Evolutionary conservation across 805 yeast species (phyloP).

Genomic region (Ogataea ramenticola): DNA sequence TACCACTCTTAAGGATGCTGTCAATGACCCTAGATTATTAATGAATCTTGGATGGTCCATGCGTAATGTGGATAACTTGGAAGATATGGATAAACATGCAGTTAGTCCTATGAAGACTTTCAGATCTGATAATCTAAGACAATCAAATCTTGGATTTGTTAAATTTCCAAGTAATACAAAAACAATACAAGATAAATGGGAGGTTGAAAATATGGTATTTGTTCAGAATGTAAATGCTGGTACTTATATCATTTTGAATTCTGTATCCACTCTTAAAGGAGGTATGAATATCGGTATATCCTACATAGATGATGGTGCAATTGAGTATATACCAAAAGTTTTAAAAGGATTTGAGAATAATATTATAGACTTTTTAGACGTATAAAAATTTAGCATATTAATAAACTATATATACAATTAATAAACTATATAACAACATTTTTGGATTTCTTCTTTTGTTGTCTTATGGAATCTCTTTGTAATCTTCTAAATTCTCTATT

Average conservation of each 20-base stretch:
- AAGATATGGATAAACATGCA: not conserved
- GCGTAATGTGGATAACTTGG: not conserved
- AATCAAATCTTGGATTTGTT: not conserved
- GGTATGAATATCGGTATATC: constrained; percentile 2
- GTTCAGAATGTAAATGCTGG: not conserved
- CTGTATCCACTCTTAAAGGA: not conserved
- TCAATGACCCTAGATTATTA: not conserved
- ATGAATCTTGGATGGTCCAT: not conserved
- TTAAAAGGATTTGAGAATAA: not conserved
- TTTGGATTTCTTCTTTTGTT: constrained; percentile 35
- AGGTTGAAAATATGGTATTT: constrained; percentile 1
- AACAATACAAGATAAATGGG: not conserved
- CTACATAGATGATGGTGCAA: constrained; percentile 2
- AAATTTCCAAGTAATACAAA: not conserved
- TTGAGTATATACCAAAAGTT: not conserved
- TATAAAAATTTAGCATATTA: no score
- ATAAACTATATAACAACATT: constrained; percentile 4
- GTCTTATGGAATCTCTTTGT: constrained; percentile 65
- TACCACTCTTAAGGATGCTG: not conserved
- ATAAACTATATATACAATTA: not conserved
- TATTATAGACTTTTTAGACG: not conserved
- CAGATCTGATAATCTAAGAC: not conserved
- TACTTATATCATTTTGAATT: not conserved
- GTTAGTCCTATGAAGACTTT: not conserved
- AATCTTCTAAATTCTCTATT: constrained; percentile 68